Base-by-base conservation (phyloP, 2,329 filamentous ascomycete genomes). In the Colletotrichum shisoi region DNA sequence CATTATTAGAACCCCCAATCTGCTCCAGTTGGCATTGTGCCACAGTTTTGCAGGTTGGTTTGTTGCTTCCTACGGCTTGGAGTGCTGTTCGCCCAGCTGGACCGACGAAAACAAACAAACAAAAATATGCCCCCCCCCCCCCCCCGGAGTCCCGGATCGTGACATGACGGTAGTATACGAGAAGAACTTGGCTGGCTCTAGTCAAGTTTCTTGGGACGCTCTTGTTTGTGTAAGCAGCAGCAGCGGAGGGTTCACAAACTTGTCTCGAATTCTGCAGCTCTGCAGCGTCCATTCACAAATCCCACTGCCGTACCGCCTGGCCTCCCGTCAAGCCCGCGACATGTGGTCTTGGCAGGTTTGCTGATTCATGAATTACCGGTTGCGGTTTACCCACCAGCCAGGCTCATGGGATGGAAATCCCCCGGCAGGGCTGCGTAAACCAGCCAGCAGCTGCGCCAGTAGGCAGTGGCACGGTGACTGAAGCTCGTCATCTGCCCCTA, bases 381-480 rank as follows among this genome's bases (percentile, higher is more conserved):
- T 62, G 12, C 58, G 64, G 21, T 63, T 40, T 4, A 12, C 12
- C 17, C 53, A 73, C 74, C 73, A 76, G 0, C 74, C 73, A 0
- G 72, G 64, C 0, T 70, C 70, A 4, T 72, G 5, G 0, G 64
- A 68, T 3, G 72, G 69, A 0, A 75, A 21, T 0, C 74, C 73
- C 73, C 72, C 74, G 5, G 74, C 53, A 9, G 71, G 48, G 6
- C 72, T 70, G 61, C 80, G 76, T 34, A 81, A 31, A 72, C 72
- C 79, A 81, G 15, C 77, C 74, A 4, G 74, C 76, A 1, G 81
- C 76, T 5, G 76, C 75, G 0, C 79, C 79, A 17, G 80, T 75
- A 0, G 79, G 77, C 79, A 17, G 79, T 75, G 0, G 79, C 78
- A 49, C 81, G 81, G 63, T 81, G 78, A 56, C 81, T 79, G 58